phyloP scores from a whole-genome alignment of 495 filamentous ascomycete genomes.

The Cenococcum geophilum region DNA sequence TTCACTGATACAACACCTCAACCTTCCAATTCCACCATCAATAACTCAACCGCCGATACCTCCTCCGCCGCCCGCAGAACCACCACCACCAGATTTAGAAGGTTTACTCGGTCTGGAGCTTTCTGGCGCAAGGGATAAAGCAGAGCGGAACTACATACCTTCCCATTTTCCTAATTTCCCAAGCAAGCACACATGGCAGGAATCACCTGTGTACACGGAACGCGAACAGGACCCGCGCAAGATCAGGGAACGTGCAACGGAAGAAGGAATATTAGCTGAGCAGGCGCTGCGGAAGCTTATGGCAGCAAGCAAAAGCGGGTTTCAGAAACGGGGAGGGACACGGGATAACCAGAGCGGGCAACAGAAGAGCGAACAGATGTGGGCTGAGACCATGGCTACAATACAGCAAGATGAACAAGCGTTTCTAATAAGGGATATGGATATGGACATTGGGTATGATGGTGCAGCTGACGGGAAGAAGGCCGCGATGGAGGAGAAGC shows the following conservation, averaged over 20 bases:
- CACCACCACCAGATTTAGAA: slow-evolving; percentile 36
- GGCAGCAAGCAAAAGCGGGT: slow-evolving; percentile 37
- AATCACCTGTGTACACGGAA: slow-evolving; percentile 58
- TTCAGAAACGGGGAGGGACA: slow-evolving; percentile 23
- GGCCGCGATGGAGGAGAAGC: background rate
- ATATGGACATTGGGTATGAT: slow-evolving; percentile 19
- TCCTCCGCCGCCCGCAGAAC: slow-evolving; percentile 45
- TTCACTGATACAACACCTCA: slow-evolving; percentile 40
- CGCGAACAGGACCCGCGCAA: slow-evolving; percentile 63
- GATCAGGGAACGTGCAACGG: slow-evolving; percentile 65
- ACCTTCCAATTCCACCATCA: slow-evolving; percentile 37
- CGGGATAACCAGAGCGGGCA: slow-evolving; percentile 13
- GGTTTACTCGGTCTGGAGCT: slow-evolving; percentile 49
- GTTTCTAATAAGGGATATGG: slow-evolving; percentile 22
- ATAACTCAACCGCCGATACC: slow-evolving; percentile 41
- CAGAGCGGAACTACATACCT: slow-evolving; percentile 52
- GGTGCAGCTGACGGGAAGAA: slow-evolving; percentile 3
- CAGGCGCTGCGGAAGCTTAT: slow-evolving; percentile 65
- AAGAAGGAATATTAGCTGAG: slow-evolving; percentile 68
- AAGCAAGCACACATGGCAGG: slow-evolving; percentile 65
- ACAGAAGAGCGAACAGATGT: slow-evolving; percentile 25
- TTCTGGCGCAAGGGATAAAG: slow-evolving; percentile 47
- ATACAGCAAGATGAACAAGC: slow-evolving; percentile 37
- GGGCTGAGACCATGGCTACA: slow-evolving; percentile 32
- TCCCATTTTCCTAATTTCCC: slow-evolving; percentile 64